Base-by-base conservation (phyloP, 2,329 filamentous ascomycete species). In the Apiospora arundinis region DNA sequence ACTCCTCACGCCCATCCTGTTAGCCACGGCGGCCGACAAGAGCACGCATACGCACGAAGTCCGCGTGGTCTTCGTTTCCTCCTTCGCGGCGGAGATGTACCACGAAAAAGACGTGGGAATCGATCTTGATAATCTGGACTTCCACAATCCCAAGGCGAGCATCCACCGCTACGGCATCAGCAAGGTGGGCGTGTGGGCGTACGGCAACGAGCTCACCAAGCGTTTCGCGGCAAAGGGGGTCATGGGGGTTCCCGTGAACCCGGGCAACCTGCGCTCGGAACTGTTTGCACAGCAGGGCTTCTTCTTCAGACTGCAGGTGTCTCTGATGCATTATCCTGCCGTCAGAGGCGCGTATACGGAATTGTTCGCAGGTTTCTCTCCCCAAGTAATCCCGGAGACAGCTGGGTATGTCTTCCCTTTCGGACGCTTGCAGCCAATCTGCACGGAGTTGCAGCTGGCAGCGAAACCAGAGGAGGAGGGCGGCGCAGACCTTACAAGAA, bases 281-380 rank as follows among this genome's bases (percentile, higher is more conserved):
- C 75, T 79, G 18, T 76, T 76, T 42, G 74, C 77, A 12, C 69
- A 75, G 56, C 74, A 71, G 46, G 74, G 74, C 40, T 48, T 40
- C 6, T 6, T 75, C 2, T 72, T 75, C 65, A 72, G 40, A 9
- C 65, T 21, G 23, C 18, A 69, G 28, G 45, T 69, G 2, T 21
- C 25, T 8, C 44, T 45, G 16, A 3, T 74, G 73, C 28, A 75
- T 16, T 28, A 77, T 68, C 72, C 76, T 14, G 60, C 74, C 6
- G 69, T 78, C 65, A 72, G 77, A 52, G 83, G 83, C 14, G 83
- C 82, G 1, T 85, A 84, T 73, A 85, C 83, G 0, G 81, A 84
- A 75, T 72, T 85, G 1, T 85, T 80, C 68, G 81, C 82, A 28
- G 83, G 80, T 2, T 74, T 83, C 37, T 81, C 80, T 0, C 76